phyloP scores from a whole-genome alignment of 148 eudicot species.

The Silene latifolia region DNA sequence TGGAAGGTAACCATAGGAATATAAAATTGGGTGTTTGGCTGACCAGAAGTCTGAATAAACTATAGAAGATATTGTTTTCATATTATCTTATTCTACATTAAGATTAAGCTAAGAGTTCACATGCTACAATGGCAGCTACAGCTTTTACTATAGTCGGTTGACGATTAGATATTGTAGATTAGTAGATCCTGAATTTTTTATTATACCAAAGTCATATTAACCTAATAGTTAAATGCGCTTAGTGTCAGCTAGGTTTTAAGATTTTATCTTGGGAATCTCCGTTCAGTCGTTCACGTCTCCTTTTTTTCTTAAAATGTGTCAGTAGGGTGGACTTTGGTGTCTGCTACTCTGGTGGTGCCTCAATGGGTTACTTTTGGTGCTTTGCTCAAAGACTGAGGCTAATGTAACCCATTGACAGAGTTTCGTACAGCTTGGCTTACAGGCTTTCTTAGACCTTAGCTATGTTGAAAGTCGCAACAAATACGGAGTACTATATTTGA shows the following conservation, averaged over 20 bases:
- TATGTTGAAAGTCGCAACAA: not conserved
- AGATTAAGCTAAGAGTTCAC: slow-evolving; percentile 18
- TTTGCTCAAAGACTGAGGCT: not conserved
- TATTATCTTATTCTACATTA: slow-evolving; percentile 13
- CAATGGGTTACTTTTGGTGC: slow-evolving; percentile 9
- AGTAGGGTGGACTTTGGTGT: slow-evolving; percentile 1
- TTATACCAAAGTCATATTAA: not conserved
- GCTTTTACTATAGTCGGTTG: not conserved
- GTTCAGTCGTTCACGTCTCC: not conserved
- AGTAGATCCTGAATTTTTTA: not conserved
- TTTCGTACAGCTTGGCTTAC: not conserved
- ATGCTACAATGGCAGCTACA: slow-evolving; percentile 16
- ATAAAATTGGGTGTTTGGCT: slow-evolving; percentile 17
- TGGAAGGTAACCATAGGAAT: slow-evolving; percentile 10
- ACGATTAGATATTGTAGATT: not conserved
- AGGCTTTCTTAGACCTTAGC: not conserved
- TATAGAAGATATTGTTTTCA: slow-evolving; percentile 5
- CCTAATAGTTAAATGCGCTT: not conserved
- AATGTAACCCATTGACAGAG: not conserved
- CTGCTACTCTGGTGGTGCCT: not conserved
- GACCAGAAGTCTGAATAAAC: slow-evolving; percentile 8
- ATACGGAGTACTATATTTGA: not conserved
- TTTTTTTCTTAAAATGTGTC: not conserved
- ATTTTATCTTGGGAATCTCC: not conserved
- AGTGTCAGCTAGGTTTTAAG: not conserved